Conservation (phyloP, 78 protist species). For the Paulinella micropora region DNA sequence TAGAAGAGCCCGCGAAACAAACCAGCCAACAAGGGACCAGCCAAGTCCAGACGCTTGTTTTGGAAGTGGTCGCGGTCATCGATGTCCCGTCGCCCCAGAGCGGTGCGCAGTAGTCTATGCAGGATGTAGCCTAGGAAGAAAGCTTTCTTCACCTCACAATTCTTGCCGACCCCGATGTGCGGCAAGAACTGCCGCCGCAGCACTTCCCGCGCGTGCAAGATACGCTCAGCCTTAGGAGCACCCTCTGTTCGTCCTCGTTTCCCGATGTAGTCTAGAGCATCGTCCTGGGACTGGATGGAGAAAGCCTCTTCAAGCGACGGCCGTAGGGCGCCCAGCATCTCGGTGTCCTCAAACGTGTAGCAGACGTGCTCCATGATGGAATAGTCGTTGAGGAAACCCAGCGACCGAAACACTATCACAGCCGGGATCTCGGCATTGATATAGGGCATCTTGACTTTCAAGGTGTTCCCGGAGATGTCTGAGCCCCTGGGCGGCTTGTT, state of each 20-base stretch:
- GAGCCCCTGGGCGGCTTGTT: background rate
- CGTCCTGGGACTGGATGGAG: conserved; percentile 47
- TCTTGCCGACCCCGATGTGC: conserved; percentile 76
- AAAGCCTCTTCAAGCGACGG: conserved; percentile 86
- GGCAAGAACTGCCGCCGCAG: conserved; percentile 78
- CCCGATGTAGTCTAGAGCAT: conserved; percentile 88
- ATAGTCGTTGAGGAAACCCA: conserved; percentile 80
- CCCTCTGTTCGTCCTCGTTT: conserved; percentile 35
- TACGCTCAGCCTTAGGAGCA: conserved; percentile 18
- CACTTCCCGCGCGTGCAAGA: conserved; percentile 49
- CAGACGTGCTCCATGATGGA: conserved; percentile 76
- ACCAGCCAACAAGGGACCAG: conserved; percentile 79
- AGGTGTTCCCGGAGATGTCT: conserved; percentile 9
- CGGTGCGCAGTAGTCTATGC: conserved; percentile 4
- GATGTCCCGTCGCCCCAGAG: conserved; percentile 18
- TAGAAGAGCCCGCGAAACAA: conserved; percentile 70
- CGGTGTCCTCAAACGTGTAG: conserved; percentile 65
- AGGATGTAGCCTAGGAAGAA: conserved; percentile 76
- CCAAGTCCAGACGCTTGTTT: conserved; percentile 88
- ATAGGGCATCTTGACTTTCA: conserved; percentile 50
- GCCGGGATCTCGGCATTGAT: conserved; percentile 72
- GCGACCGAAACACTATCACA: conserved; percentile 80
- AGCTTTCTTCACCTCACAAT: conserved; percentile 72
- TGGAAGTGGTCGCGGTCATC: conserved; percentile 98
- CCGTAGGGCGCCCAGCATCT: conserved; percentile 29